phyloP scores from a whole-genome alignment of 163 green algal genomes.

The Coccomyxa subellipsoidea region DNA sequence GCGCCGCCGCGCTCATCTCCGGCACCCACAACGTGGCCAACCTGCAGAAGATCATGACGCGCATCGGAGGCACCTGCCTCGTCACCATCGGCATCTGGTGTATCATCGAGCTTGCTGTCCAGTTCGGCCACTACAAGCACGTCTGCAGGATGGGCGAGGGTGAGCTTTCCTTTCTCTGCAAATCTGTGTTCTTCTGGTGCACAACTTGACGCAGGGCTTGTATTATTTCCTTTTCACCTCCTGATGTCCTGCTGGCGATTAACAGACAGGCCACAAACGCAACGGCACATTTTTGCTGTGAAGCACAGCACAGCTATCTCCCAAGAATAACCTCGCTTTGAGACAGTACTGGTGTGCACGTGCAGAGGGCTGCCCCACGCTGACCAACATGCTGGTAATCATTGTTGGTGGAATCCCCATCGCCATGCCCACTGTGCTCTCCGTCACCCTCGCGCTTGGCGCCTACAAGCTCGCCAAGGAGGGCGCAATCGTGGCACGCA shows the following conservation, averaged over 20 bases:
- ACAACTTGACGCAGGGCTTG: too few species aligned
- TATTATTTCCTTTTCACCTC: too few species aligned
- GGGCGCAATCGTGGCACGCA: slow-evolving; percentile 80
- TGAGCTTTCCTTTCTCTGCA: slow-evolving; percentile 25
- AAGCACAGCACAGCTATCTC: too few species aligned
- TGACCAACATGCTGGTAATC: slow-evolving; percentile 89
- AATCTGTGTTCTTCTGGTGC: too few species aligned
- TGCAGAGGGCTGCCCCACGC: slow-evolving; percentile 70
- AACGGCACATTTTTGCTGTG: too few species aligned
- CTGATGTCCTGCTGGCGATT: too few species aligned
- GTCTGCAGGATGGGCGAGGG: slow-evolving; percentile 62
- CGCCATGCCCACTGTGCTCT: slow-evolving; percentile 87
- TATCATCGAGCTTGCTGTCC: slow-evolving; percentile 73
- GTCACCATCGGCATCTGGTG: slow-evolving; percentile 75
- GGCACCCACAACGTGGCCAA: slow-evolving; percentile 74
- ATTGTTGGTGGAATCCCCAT: slow-evolving; percentile 91
- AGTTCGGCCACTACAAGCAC: slow-evolving; percentile 74
- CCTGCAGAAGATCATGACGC: slow-evolving; percentile 67
- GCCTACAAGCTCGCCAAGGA: slow-evolving; percentile 77
- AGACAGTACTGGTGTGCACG: not conserved
- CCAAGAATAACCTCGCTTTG: too few species aligned
- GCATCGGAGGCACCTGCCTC: slow-evolving; percentile 64
- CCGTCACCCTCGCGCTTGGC: slow-evolving; percentile 80
- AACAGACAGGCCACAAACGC: too few species aligned
- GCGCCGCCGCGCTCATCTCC: slow-evolving; percentile 59